Percentiles rank a stretch among this genome's conserved stretches.
phyloP scores from a whole-genome alignment of 176 grass and related monocot genomes.

The Dactylis glomerata region DNA sequence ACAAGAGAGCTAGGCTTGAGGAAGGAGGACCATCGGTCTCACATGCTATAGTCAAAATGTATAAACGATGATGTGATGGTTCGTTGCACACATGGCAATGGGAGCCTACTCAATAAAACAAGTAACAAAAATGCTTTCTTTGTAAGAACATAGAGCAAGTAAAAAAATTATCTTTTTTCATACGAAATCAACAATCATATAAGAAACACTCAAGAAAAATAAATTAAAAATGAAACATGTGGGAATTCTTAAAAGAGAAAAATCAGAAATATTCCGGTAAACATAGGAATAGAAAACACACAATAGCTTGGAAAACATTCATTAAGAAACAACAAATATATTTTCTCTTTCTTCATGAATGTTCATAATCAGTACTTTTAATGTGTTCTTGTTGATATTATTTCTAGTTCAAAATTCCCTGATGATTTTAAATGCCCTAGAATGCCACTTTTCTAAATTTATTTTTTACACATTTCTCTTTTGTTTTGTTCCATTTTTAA shows the following conservation, averaged over 20 bases:
- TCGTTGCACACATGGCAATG: too few relatives aligned
- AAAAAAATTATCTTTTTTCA: background rate
- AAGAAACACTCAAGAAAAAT: background rate
- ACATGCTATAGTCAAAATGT: too few relatives aligned
- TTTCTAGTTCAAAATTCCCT: background rate
- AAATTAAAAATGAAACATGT: background rate
- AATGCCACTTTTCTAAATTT: background rate
- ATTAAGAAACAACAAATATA: background rate
- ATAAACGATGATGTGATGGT: too few relatives aligned
- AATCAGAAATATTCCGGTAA: background rate
- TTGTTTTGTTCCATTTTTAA: background rate
- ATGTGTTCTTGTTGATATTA: too few relatives aligned
- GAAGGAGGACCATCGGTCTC: too few relatives aligned
- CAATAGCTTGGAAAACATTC: background rate
- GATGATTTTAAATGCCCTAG: background rate
- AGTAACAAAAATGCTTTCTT: too few relatives aligned
- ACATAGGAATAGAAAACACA: background rate
- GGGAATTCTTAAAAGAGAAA: background rate
- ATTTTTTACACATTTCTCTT: background rate
- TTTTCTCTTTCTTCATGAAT: background rate
- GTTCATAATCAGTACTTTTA: background rate
- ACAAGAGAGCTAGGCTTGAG: too few relatives aligned
- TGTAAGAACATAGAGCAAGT: background rate
- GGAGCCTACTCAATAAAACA: too few relatives aligned
- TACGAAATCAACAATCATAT: background rate